Conservation (phyloP, 2,329 filamentous ascomycete species). For the Cryphonectria parasitica region DNA sequence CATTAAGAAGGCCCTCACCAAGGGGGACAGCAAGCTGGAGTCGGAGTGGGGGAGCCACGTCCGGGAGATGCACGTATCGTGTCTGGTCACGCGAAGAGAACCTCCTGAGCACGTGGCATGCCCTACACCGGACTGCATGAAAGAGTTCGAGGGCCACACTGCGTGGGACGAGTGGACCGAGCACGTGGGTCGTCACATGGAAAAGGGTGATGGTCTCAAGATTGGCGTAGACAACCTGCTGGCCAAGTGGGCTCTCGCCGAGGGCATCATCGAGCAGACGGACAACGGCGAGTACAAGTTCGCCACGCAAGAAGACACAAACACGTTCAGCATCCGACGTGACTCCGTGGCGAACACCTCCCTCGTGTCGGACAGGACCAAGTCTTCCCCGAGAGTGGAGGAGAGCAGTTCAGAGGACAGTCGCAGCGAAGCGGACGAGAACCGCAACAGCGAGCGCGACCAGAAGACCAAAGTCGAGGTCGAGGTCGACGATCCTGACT, state of each 20-base stretch:
- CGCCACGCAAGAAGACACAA: constrained; percentile 46
- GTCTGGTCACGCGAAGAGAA: constrained; percentile 69
- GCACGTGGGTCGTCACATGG: constrained; percentile 88
- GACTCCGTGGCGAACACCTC: constrained; percentile 31
- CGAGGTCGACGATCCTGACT: constrained; percentile 36
- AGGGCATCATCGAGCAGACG: constrained; percentile 64
- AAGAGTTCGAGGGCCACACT: constrained; percentile 69
- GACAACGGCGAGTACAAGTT: constrained; percentile 61
- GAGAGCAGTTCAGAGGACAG: constrained; percentile 34
- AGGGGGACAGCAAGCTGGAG: constrained; percentile 62
- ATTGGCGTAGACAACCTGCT: constrained; percentile 63
- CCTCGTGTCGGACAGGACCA: constrained; percentile 25
- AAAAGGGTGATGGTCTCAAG: constrained; percentile 66
- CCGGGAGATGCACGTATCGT: constrained; percentile 73
- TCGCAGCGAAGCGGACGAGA: constrained; percentile 23
- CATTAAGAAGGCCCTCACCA: constrained; percentile 60
- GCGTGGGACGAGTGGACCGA: constrained; percentile 93
- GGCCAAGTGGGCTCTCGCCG: constrained; percentile 65
- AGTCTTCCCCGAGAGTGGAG: constrained; percentile 14
- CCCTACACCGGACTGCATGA: constrained; percentile 71
- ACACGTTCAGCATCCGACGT: constrained; percentile 30
- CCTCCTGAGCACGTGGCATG: constrained; percentile 75
- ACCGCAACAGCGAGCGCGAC: neutral
- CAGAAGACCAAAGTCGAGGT: constrained; percentile 23
- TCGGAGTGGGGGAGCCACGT: constrained; percentile 67